Evolutionary conservation across 805 yeast genomes (phyloP).

Genomic region (Schizosaccharomyces lindneri): DNA sequence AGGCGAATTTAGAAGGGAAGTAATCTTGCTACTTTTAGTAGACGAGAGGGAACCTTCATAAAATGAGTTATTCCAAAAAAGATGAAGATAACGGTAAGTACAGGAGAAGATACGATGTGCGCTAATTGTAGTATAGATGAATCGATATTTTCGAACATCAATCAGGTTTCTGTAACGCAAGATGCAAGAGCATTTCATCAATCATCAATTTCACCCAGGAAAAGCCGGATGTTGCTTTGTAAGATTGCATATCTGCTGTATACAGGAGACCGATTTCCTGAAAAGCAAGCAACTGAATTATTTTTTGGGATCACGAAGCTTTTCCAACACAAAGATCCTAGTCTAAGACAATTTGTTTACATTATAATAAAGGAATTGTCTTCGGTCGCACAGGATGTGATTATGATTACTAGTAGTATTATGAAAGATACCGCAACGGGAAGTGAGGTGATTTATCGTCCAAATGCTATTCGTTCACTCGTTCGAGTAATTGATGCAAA

Average conservation of each 20-base stretch:
- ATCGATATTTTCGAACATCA: conserved; percentile 28
- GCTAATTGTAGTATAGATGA: background rate
- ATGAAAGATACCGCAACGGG: conserved; percentile 94
- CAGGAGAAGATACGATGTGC: background rate
- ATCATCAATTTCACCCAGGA: conserved; percentile 65
- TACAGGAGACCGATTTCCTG: conserved; percentile 61
- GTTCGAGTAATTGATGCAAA: conserved; percentile 58
- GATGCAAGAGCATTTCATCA: conserved; percentile 89
- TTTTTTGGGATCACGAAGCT: conserved; percentile 85
- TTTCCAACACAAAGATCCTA: conserved; percentile 73
- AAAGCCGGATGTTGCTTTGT: conserved; percentile 62
- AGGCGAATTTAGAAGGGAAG: no score
- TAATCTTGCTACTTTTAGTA: no score
- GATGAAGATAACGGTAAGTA: background rate
- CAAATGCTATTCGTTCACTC: conserved; percentile 82
- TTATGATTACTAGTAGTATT: conserved; percentile 93
- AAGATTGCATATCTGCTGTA: conserved; percentile 50
- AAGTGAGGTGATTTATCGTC: conserved; percentile 51
- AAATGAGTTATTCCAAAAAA: conserved; percentile 1
- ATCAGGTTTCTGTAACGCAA: conserved; percentile 92
- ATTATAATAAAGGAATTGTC: conserved; percentile 82
- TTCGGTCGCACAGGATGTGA: conserved; percentile 61
- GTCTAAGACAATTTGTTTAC: conserved; percentile 77
- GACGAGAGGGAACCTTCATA: no score
- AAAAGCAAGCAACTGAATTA: conserved; percentile 70